These are phyloP conservation scores for Eleusine indica DNA, from an alignment of 176 grass and related monocot genomes.

Conservation along the genomic window DNA sequence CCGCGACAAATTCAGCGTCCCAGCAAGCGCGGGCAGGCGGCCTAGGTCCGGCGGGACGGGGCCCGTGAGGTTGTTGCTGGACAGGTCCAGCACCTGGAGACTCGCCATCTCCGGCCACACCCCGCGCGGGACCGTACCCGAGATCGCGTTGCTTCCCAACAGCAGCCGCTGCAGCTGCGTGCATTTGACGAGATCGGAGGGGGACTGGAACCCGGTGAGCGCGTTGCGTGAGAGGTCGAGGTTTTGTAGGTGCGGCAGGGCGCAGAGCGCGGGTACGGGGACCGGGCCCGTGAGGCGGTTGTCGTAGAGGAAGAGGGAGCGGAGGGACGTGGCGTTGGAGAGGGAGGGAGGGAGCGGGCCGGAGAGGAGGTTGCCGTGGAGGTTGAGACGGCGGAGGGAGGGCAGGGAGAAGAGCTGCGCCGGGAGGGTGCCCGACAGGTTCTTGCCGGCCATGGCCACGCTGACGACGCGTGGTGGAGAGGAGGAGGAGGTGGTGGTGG, in stretches of 20 bases:
- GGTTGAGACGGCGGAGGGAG: slow-evolving; percentile 76
- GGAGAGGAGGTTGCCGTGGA: slow-evolving; percentile 68
- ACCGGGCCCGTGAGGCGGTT: slow-evolving; percentile 60
- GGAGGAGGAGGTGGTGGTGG: background rate
- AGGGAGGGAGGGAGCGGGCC: slow-evolving; percentile 49
- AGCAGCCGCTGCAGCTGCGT: slow-evolving; percentile 62
- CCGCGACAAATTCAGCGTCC: slow-evolving; percentile 70
- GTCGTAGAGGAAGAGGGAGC: slow-evolving; percentile 76
- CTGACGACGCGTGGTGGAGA: slow-evolving; percentile 59
- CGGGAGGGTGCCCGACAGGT: slow-evolving; percentile 66
- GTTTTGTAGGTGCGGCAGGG: slow-evolving; percentile 65
- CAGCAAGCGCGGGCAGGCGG: slow-evolving; percentile 55
- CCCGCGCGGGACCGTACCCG: slow-evolving; percentile 44
- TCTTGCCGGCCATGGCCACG: slow-evolving; percentile 66
- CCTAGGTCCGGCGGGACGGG: slow-evolving; percentile 65
- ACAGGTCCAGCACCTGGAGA: slow-evolving; percentile 80
- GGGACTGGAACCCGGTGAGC: slow-evolving; percentile 48
- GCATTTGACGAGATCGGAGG: slow-evolving; percentile 41
- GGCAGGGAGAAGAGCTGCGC: slow-evolving; percentile 58
- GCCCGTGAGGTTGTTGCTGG: slow-evolving; percentile 61
- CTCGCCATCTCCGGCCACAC: slow-evolving; percentile 57
- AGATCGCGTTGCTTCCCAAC: slow-evolving; percentile 42
- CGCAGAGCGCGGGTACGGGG: slow-evolving; percentile 50
- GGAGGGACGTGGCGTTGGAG: slow-evolving; percentile 73
- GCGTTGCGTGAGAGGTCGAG: slow-evolving; percentile 77